Conservation (phyloP, 1,284 basidiomycete genomes). For the Malassezia yamatoensis region DNA sequence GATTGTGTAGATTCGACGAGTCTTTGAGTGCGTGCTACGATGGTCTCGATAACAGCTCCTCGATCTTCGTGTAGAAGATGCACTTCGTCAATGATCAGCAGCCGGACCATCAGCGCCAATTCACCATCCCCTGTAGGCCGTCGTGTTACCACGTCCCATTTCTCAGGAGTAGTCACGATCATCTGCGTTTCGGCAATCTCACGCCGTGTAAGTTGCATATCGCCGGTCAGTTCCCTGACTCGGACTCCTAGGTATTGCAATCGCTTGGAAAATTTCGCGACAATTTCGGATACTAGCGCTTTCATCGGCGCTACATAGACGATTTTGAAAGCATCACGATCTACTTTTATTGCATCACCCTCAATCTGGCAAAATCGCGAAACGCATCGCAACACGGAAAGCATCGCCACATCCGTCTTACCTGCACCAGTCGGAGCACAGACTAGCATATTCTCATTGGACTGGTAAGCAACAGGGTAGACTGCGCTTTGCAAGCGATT, state of each 20-base stretch:
- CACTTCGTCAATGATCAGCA: conserved; percentile 96
- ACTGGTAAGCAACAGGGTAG: conserved; percentile 80
- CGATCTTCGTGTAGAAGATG: conserved; percentile 95
- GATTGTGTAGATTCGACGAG: conserved; percentile 94
- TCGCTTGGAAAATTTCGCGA: conserved; percentile 79
- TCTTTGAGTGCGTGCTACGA: conserved; percentile 86
- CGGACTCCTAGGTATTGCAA: conserved; percentile 78
- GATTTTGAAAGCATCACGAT: conserved; percentile 64
- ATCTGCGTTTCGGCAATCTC: conserved; percentile 95
- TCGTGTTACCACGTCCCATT: conserved; percentile 98
- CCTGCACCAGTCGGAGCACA: conserved; percentile 53
- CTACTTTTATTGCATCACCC: conserved; percentile 29
- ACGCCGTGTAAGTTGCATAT: conserved; percentile 91
- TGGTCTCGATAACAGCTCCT: conserved; percentile 95
- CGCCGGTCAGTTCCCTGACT: conserved; percentile 92
- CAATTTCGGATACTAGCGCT: conserved; percentile 88
- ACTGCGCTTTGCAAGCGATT: conserved; percentile 95
- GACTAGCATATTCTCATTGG: conserved; percentile 92
- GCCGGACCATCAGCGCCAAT: conserved; percentile 70
- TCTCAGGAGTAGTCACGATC: conserved; percentile 97
- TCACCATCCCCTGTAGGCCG: conserved; percentile 95
- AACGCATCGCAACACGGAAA: conserved; percentile 79
- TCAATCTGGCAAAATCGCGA: conserved; percentile 57
- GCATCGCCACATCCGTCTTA: conserved; percentile 98
- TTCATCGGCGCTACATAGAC: conserved; percentile 99